These are phyloP conservation scores for Aspergillus hiratsukae DNA, from an alignment of 2,329 filamentous ascomycete genomes.

Conservation along the genomic window DNA sequence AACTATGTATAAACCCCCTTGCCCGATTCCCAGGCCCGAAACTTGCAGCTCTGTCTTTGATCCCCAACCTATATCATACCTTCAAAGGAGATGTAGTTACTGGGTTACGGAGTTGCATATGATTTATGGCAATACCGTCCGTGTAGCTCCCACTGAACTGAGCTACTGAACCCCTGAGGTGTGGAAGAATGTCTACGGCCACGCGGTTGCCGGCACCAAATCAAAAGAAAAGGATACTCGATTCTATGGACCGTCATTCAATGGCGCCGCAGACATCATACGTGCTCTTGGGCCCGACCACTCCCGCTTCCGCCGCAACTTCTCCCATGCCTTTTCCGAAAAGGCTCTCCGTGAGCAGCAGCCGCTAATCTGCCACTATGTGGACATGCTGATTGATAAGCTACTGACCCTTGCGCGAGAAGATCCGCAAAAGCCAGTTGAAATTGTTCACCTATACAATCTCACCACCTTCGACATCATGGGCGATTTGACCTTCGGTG, in stretches of 20 bases:
- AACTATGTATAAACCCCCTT: too few species aligned
- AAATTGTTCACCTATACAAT: slow-evolving; percentile 7
- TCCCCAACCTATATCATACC: too few species aligned
- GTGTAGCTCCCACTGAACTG: slow-evolving; percentile 38
- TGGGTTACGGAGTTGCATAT: slow-evolving; percentile 21
- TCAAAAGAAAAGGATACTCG: slow-evolving; percentile 22
- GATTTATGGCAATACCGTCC: slow-evolving; percentile 30
- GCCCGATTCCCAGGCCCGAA: too few species aligned
- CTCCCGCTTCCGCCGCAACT: slow-evolving; percentile 27
- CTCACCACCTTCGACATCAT: slow-evolving; percentile 17
- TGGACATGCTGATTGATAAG: slow-evolving; percentile 23
- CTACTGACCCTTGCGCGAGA: slow-evolving; percentile 2
- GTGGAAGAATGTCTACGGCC: slow-evolving; percentile 36
- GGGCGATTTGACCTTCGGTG: slow-evolving; percentile 14
- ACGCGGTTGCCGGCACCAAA: slow-evolving; percentile 20
- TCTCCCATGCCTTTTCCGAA: slow-evolving; percentile 34
- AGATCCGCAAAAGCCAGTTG: not conserved
- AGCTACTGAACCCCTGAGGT: slow-evolving; percentile 27
- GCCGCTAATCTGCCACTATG: slow-evolving; percentile 26
- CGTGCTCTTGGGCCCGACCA: slow-evolving; percentile 25
- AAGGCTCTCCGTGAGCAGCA: slow-evolving; percentile 32
- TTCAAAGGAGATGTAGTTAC: too few species aligned
- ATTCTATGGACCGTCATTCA: slow-evolving; percentile 17
- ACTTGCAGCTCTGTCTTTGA: too few species aligned
- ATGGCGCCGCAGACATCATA: slow-evolving; percentile 21